These are phyloP conservation scores for Ophiobolus disseminans DNA, from an alignment of 2,329 filamentous ascomycete genomes.

Conservation along the genomic window DNA sequence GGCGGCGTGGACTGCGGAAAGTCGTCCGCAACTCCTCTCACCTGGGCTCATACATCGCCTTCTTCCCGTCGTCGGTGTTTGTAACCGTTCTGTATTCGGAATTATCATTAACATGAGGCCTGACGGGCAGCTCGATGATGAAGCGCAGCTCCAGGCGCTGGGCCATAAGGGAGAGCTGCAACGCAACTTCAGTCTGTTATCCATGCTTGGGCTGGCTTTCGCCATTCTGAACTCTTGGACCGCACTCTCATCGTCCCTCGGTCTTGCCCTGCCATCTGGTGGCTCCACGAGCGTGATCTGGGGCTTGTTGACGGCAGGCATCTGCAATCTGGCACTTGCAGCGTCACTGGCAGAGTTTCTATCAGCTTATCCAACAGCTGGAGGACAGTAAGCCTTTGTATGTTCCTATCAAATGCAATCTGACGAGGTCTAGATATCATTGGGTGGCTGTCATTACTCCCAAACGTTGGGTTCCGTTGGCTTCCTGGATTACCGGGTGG, in stretches of 20 bases:
- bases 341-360: slow-evolving; percentile 75
- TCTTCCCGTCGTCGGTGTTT: background rate
- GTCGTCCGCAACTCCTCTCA: slow-evolving; percentile 1
- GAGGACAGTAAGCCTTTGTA: slow-evolving; percentile 35
- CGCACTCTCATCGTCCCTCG: slow-evolving; percentile 64
- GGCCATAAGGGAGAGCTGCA: slow-evolving; percentile 66
- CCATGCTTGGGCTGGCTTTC: slow-evolving; percentile 68
- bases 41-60: background rate
- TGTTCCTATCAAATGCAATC: slow-evolving; percentile 37
- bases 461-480: slow-evolving; percentile 64
- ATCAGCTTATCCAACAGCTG: slow-evolving; percentile 65
- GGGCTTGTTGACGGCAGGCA: slow-evolving; percentile 63
- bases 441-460: slow-evolving; percentile 73
- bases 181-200: slow-evolving; percentile 64
- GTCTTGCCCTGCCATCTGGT: slow-evolving; percentile 71
- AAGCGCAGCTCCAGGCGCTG: slow-evolving; percentile 49
- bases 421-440: slow-evolving; percentile 63
- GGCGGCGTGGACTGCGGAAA: slow-evolving; percentile 7
- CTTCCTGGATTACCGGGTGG: slow-evolving; percentile 77
- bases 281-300: slow-evolving; percentile 76
- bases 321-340: slow-evolving; percentile 75
- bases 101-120: slow-evolving; percentile 37
- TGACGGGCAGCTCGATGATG: slow-evolving; percentile 34
- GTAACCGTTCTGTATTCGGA: too few relatives aligned
- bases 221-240: slow-evolving; percentile 71